A percentile compares a stretch with the other conserved stretches of the same genome.
phyloP scores from a whole-genome alignment of 306 rosid genomes.

The Vigna trinervia region DNA sequence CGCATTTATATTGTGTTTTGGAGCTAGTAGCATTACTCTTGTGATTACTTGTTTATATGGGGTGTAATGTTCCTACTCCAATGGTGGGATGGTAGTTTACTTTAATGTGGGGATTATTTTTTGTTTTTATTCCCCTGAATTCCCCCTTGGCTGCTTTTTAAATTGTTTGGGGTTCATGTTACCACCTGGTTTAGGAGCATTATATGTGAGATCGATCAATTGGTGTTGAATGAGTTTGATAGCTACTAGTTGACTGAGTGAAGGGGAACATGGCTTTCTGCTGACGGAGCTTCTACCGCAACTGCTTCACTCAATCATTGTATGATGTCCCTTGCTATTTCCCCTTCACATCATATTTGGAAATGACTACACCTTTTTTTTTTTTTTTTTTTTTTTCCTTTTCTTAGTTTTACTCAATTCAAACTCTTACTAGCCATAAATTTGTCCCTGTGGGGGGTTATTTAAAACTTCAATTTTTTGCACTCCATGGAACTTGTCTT shows the following conservation, averaged over 20 bases:
- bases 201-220: conserved; percentile 32
- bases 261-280: conserved; percentile 37
- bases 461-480: conserved; percentile 18
- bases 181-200: conserved; percentile 35
- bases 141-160: conserved; percentile 74
- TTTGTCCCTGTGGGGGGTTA: neutral
- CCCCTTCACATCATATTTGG: conserved; percentile 15
- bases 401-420: conserved; percentile 2
- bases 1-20: conserved; percentile 38
- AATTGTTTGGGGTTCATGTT: conserved; percentile 72
- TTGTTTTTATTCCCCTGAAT: conserved; percentile 51
- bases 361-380: conserved; percentile 14
- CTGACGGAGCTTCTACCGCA: conserved; percentile 36
- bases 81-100: conserved; percentile 54
- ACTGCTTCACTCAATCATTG: conserved; percentile 25
- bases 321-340: conserved; percentile 25
- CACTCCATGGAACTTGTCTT: conserved; percentile 11
- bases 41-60: conserved; percentile 49
- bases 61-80: conserved; percentile 41
- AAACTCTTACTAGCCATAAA: conserved; percentile 33
- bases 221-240: conserved; percentile 43
- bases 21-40: conserved; percentile 54
- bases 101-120: conserved; percentile 55
- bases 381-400: neutral
- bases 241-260: conserved; percentile 36